Percentiles rank a stretch among this genome's conserved stretches.
Evolutionary conservation across 768 basidiomycete genomes (phyloP).

Genomic region (Pisolithus marmoratus): DNA sequence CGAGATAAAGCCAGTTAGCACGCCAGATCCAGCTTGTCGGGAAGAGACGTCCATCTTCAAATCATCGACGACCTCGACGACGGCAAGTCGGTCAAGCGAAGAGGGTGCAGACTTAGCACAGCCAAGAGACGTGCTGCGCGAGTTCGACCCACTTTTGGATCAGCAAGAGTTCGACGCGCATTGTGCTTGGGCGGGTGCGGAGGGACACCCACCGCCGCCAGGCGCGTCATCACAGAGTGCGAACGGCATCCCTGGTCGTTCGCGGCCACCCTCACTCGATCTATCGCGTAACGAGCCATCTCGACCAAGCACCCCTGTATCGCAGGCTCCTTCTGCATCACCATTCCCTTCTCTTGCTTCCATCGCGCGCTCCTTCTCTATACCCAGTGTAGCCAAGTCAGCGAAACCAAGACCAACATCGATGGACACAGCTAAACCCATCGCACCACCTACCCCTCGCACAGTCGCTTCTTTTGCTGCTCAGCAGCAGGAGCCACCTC

Average conservation of each 20-base stretch:
- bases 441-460: constrained; percentile 57
- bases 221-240: constrained; percentile 25
- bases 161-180: constrained; percentile 54
- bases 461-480: constrained; percentile 50
- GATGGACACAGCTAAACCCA: constrained; percentile 52
- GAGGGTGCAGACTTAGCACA: constrained; percentile 14
- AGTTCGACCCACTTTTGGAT: constrained; percentile 66
- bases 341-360: constrained; percentile 62
- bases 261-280: constrained; percentile 7
- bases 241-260: constrained; percentile 1
- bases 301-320: constrained; percentile 21
- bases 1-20: constrained; percentile 11
- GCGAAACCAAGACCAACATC: constrained; percentile 49
- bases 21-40: constrained; percentile 40
- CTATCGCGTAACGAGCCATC: constrained; percentile 2
- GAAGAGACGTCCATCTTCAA: constrained; percentile 22
- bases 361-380: constrained; percentile 58
- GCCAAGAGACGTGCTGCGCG: constrained; percentile 40
- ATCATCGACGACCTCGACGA: constrained; percentile 28
- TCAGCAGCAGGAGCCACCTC: constrained; percentile 36
- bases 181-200: constrained; percentile 59
- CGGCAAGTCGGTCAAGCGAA: constrained; percentile 2
- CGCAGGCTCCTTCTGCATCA: constrained; percentile 21
- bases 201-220: constrained; percentile 56
- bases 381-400: constrained; percentile 37